phyloP scores from a whole-genome alignment of 2,329 filamentous ascomycete species.

The Amauroascus verrucosus region DNA sequence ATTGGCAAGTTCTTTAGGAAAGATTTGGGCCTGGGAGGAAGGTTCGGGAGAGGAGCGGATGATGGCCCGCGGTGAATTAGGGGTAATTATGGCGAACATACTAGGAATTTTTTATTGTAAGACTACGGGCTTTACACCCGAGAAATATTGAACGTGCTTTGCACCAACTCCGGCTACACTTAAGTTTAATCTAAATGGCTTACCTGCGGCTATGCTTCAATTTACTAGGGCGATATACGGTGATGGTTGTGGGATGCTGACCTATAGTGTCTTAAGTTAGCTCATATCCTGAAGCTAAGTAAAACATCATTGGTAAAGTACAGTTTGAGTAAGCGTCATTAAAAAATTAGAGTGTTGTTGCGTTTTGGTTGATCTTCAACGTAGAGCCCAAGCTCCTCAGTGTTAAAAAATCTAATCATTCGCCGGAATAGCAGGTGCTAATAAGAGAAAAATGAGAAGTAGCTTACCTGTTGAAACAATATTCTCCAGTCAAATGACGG shows the following conservation, averaged over 20 bases:
- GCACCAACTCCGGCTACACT: not conserved
- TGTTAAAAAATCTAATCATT: conserved; percentile 58
- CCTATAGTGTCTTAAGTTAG: conserved; percentile 3
- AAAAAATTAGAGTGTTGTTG: conserved; percentile 67
- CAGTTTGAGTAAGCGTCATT: conserved; percentile 40
- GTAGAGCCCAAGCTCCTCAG: conserved; percentile 39
- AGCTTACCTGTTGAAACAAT: conserved; percentile 16
- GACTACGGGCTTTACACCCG: not conserved
- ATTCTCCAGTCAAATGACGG: conserved; percentile 11
- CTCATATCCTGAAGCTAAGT: not conserved
- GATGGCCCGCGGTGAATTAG: conserved; percentile 17
- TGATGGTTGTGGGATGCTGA: not conserved
- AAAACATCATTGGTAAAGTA: not conserved
- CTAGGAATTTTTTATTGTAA: not conserved
- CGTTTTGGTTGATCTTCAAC: conserved; percentile 49
- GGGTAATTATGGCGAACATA: not conserved
- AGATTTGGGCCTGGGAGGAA: conserved; percentile 66
- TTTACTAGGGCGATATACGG: not conserved
- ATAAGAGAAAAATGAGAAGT: conserved; percentile 14
- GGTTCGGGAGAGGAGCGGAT: conserved; percentile 54
- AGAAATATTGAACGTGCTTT: not conserved
- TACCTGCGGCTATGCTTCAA: not conserved
- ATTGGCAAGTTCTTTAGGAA: conserved; percentile 93
- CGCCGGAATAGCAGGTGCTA: conserved; percentile 23
- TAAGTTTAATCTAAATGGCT: not conserved